Evolutionary conservation across 2,329 filamentous ascomycete genomes (phyloP).

Genomic region (Zelopaecilomyces penicillatus): DNA sequence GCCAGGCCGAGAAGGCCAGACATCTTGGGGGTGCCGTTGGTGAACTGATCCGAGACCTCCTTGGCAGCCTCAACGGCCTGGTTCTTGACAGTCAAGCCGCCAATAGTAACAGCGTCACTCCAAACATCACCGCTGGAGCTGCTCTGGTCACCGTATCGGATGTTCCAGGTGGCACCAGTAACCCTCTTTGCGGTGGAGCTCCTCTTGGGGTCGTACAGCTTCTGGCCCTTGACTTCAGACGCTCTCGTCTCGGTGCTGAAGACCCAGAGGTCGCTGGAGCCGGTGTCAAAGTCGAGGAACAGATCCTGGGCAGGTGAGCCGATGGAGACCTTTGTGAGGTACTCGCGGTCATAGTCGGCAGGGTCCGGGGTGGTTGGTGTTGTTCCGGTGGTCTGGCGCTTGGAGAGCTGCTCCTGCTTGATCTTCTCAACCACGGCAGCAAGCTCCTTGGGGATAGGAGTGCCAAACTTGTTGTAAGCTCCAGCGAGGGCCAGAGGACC

Average conservation of each 20-base stretch:
- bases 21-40: slow-evolving; percentile 29
- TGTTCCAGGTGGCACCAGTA: slow-evolving; percentile 31
- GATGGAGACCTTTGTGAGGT: slow-evolving; percentile 12
- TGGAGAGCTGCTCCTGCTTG: neutral
- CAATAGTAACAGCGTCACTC: slow-evolving; percentile 33
- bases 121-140: slow-evolving; percentile 35
- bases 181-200: slow-evolving; percentile 31
- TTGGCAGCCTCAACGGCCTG: slow-evolving; percentile 38
- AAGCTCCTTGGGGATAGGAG: slow-evolving; percentile 8
- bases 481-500: slow-evolving; percentile 12
- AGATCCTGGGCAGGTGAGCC: slow-evolving; percentile 14
- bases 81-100: slow-evolving; percentile 29
- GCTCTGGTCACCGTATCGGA: slow-evolving; percentile 36
- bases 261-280: slow-evolving; percentile 21
- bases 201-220: slow-evolving; percentile 28
- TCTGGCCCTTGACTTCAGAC: slow-evolving; percentile 29
- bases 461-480: slow-evolving; percentile 11
- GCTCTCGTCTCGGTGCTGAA: slow-evolving; percentile 36
- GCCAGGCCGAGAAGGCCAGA: slow-evolving; percentile 36
- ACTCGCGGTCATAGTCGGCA: slow-evolving; percentile 10
- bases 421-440: slow-evolving; percentile 1
- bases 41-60: slow-evolving; percentile 32
- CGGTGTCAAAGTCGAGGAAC: slow-evolving; percentile 15
- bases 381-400: slow-evolving; percentile 12
- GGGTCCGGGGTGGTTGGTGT: slow-evolving; percentile 6